Evolutionary conservation across 768 basidiomycete genomes (phyloP), one percentile per base, ranked within the genome.

Genomic region (Tricholoma matsutake): DNA sequence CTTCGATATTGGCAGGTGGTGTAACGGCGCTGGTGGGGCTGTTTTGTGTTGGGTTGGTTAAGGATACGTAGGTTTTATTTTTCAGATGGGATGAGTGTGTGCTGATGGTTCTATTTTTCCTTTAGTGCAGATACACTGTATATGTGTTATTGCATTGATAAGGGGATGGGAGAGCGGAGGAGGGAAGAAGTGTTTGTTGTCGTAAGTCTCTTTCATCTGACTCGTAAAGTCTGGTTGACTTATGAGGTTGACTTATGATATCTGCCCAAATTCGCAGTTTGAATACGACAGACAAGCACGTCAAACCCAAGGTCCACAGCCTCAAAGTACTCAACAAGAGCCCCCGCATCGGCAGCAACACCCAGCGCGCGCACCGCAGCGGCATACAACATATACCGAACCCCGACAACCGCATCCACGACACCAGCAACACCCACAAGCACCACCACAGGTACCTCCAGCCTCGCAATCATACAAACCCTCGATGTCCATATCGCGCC

Each of bases 31-130:
- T 95, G 20, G 91, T 94, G 32, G 89, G 92, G 1, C 69, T 90
- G 71, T 94, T 94, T 66, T 93, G 91, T 63, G 85, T 92, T 6
- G 91, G 91, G 4, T 77, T 94, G 4, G 84, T 95, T 39, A 84
- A 85, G 63, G 94, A 96, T 73, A 73, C 77, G 78, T 80, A 62
- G 68, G 80, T 74, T 1, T 3, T 57, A 20, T 18, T 54, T 45
- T 55, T 45, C 39, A 8, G 28, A 31, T 29, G 45, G 3, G 14
- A 45, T 32, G 47, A 32, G 32, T 58, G 34, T 29, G 39, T 14
- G 29, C 11, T 61, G 11, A 56, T 54, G 14, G 9, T 45, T 22
- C 18, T 34, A 16, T 49, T 63, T n/a, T 58, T 25, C 43, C 11
- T 25, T 25, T 56, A 79, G 79, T 37, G 79, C 77, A 28, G 80